These are phyloP conservation scores for Ormosia emarginata DNA, from an alignment of 306 rosid species.

Conservation along the genomic window DNA sequence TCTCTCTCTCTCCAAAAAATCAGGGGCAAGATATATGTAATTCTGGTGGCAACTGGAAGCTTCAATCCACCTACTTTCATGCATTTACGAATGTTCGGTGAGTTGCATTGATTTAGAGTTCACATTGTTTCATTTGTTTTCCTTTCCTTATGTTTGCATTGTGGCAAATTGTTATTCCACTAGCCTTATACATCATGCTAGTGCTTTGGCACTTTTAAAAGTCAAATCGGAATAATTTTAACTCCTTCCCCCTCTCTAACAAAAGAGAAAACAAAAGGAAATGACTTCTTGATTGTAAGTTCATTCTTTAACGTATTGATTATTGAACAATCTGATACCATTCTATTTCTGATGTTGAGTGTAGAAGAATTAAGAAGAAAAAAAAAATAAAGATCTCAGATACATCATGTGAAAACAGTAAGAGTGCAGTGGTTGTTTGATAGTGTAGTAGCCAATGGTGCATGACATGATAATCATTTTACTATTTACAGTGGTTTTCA, in stretches of 20 bases:
- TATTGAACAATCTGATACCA: neutral
- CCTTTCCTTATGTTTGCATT: neutral
- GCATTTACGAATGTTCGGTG: constrained; percentile 92
- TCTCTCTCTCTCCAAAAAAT: neutral
- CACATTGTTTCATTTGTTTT: neutral
- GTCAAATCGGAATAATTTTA: neutral
- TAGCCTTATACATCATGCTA: neutral
- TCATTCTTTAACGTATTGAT: neutral
- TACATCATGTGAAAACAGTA: neutral
- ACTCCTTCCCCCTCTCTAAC: neutral
- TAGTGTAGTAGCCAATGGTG: neutral
- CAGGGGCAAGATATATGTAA: constrained; percentile 57
- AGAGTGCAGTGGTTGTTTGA: neutral
- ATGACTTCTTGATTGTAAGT: neutral
- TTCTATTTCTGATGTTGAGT: neutral
- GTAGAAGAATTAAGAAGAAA: neutral
- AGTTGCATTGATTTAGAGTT: constrained; percentile 20
- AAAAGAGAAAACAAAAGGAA: neutral
- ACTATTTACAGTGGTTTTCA: neutral
- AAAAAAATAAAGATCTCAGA: neutral
- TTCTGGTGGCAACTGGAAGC: constrained; percentile 80
- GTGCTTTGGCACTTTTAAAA: neutral
- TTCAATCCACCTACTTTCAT: constrained; percentile 95
- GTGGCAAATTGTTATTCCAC: neutral
- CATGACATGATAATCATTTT: neutral